A percentile compares a stretch with the other conserved stretches of the same genome.
Evolutionary conservation across 768 basidiomycete genomes (phyloP).

Genomic region (Phylloporus scabripes): DNA sequence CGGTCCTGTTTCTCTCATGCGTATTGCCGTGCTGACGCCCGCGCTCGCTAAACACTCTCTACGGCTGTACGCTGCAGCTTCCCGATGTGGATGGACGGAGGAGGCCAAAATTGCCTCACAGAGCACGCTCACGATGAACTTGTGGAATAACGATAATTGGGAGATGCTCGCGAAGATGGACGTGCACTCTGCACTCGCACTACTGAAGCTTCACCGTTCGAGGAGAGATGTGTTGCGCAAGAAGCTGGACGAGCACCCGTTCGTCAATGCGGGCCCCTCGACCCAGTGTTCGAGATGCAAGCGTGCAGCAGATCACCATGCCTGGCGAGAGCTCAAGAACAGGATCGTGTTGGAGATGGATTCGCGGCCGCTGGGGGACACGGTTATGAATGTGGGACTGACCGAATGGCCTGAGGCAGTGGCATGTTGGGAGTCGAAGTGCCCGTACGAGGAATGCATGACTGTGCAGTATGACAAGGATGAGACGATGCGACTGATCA

Average conservation of each 20-base stretch:
- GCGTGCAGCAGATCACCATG: conserved; percentile 46
- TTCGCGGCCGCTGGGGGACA: conserved; percentile 52
- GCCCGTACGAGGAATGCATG: conserved; percentile 39
- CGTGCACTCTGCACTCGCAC: conserved; percentile 46
- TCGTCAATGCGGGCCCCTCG: conserved; percentile 44
- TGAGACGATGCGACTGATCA: conserved; percentile 49
- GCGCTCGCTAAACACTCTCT: conserved; percentile 46
- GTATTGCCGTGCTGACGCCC: conserved; percentile 50
- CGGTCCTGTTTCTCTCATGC: conserved; percentile 55
- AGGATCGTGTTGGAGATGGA: conserved; percentile 56
- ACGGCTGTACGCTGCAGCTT: conserved; percentile 49
- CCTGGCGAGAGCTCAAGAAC: conserved; percentile 62
- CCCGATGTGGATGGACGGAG: conserved; percentile 53
- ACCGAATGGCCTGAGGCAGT: conserved; percentile 53
- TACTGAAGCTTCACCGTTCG: conserved; percentile 49
- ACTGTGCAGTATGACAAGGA: conserved; percentile 52
- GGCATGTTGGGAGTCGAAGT: conserved; percentile 57
- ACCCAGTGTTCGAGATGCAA: conserved; percentile 46
- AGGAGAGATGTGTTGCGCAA: conserved; percentile 46
- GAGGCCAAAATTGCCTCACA: conserved; percentile 52
- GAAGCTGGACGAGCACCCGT: conserved; percentile 52
- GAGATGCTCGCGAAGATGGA: conserved; percentile 43
- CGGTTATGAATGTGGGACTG: conserved; percentile 44
- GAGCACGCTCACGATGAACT: conserved; percentile 48
- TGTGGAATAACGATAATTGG: conserved; percentile 44